Base-by-base conservation (phyloP, 2,329 filamentous ascomycete genomes). In the Alternaria triticina region DNA sequence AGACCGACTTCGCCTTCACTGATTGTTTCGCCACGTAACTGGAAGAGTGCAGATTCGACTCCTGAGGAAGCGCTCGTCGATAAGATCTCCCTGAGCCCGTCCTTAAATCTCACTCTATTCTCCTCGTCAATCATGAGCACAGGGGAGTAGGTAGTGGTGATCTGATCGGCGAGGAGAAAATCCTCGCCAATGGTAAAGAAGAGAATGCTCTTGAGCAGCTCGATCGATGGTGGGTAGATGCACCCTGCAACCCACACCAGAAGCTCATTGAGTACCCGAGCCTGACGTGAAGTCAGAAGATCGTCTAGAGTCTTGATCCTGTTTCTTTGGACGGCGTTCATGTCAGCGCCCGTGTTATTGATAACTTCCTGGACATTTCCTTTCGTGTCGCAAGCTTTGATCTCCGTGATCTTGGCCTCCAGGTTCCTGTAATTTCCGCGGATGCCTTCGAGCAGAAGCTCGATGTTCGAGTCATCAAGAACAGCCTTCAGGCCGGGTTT, bases 361-460 rank as follows among this genome's bases (percentile, higher is more conserved):
- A 70, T 69, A 25, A 69, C 54, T 0, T 62, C 60, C 20, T 57
- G 58, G 22, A 70, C 62, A 17, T 62, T 52, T n/a, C 51, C 30
- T 28, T 69, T 65, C 5, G 68, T 67, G 30, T 70, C 59, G 52
- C 68, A 70, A 4, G 64, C 46, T 11, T 64, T 61, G 30, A 70
- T 69, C 36, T 66, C 54, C 3, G 59, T 59, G 3, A 69, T 46
- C 46, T 70, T 70, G 1, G 60, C 62, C 52, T 70, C 64, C 1
- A 70, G 44, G 6, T 58, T 61, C 4, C 54, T 46, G 17, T 66
- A 67, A n/a, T 56, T 56, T 56, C 64, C 64, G 46, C 40, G 59
- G 3, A 69, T 61, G 25, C 61, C 56, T n/a, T 61, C 57, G 1
- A 70, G 30, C 30, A 70, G 15, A 20, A 59, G 59, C 25, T 67